A percentile compares a stretch with the other conserved stretches of the same genome.
Conservation (phyloP, 2,329 filamentous ascomycete species). For the Colletotrichum sp. region DNA sequence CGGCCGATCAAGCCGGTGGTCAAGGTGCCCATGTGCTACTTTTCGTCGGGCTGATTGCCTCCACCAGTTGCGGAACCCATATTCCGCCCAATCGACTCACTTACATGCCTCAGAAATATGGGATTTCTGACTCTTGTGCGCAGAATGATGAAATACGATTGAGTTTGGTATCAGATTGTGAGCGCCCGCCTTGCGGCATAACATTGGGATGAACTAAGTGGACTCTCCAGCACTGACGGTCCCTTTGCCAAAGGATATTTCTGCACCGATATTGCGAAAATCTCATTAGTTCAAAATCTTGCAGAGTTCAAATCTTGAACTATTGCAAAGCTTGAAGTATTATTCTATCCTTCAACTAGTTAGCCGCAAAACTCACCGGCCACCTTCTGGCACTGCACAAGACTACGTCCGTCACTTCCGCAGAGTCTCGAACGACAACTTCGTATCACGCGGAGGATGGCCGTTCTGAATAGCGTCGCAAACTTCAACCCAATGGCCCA, state of each 20-base stretch:
- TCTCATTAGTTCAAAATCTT: neutral
- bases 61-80: neutral
- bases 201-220: neutral
- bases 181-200: neutral
- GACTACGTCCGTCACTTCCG: neutral
- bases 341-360: neutral
- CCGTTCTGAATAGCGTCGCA: neutral
- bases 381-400: neutral
- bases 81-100: neutral
- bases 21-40: neutral
- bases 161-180: neutral
- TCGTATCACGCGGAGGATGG: neutral
- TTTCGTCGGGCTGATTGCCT: neutral
- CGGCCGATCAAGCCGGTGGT: neutral
- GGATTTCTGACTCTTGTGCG: neutral
- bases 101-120: neutral
- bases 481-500: fast-evolving
- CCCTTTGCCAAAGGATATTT: neutral
- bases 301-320: neutral
- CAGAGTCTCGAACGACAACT: neutral
- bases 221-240: neutral
- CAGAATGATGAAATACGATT: neutral
- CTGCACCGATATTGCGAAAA: neutral
- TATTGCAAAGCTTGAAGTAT: neutral
- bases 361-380: neutral